Base-by-base conservation (phyloP, 345 rosid genomes). In the Dipteronia dyeriana region DNA sequence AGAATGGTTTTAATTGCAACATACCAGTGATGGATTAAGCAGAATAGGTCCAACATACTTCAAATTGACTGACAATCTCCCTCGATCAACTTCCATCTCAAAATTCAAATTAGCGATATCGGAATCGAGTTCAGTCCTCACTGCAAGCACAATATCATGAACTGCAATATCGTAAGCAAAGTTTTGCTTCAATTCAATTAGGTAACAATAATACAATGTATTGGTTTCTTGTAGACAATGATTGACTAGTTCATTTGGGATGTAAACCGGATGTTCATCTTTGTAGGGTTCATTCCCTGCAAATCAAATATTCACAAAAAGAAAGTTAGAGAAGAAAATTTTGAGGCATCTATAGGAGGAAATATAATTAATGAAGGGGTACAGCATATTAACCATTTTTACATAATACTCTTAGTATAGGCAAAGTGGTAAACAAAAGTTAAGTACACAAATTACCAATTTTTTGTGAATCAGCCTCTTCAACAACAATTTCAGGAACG, bases 171-270 rank as follows among this genome's bases (percentile, higher is more conserved):
- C 85, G 67, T 80, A 81, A 38, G 56, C 68, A 77, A 82, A 90
- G 39, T 82, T 74, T 72, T 82, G 88, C 49, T 80, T 81, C 82
- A 94, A 74, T 74, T 86, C 84, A 57, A 94, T 84, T 31, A 84
- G 65, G 82, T 96, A 94, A 81, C 91, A 86, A 69, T 83, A 78
- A 74, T 92, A 94, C 57, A 29, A 57, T 68, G 75, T 67, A 70
- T 71, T 66, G 51, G 79, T 47, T 53, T 64, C 51, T 12, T 62
- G 19, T 14, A 80, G 75, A 56, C 79, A 34, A 4, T 0, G 75
- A 70, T 81, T 77, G 63, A 86, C 91, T 67, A 96, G 83, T 76
- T 94, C 97, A 61, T 90, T 86, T 7, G 98, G 99, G 54, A 90
- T 86, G 82, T 88, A 96, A 31, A 81, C 47, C 8, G 95, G 97